phyloP scores from a whole-genome alignment of 257 asterid species.

The Striga asiatica region DNA sequence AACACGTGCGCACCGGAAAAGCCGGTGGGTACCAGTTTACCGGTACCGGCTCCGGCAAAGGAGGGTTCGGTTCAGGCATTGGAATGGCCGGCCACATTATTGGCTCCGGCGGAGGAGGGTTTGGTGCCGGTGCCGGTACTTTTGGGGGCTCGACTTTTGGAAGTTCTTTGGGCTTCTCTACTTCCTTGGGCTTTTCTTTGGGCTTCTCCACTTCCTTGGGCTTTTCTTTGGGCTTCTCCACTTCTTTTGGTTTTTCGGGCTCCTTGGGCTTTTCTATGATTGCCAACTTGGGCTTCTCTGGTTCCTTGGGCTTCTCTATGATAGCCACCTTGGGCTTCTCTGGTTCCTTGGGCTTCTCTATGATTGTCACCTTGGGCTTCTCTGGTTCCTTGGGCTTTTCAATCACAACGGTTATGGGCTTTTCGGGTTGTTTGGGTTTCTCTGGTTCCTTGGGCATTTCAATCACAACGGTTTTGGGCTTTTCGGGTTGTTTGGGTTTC shows the following conservation, averaged over 20 bases:
- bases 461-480: conserved; percentile 10
- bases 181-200: conserved; percentile 17
- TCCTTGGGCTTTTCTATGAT: conserved; percentile 12
- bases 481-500: conserved; percentile 25
- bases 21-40: conserved; percentile 16
- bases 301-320: conserved; percentile 14
- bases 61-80: neutral
- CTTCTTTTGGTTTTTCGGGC: conserved; percentile 14
- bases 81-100: neutral
- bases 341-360: conserved; percentile 16
- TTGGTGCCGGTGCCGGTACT: conserved; percentile 2
- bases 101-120: conserved; percentile 11
- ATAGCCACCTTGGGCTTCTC: conserved; percentile 24
- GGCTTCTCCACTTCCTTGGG: conserved; percentile 10
- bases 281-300: conserved; percentile 14
- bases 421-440: conserved; percentile 13
- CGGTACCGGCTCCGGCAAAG: conserved; percentile 10
- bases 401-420: conserved; percentile 13
- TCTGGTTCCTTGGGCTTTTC: conserved; percentile 17
- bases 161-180: conserved; percentile 10
- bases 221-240: conserved; percentile 18
- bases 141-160: conserved; percentile 17
- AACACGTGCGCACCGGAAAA: conserved; percentile 26
- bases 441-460: conserved; percentile 12
- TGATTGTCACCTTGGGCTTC: conserved; percentile 19